Conservation (phyloP, 768 basidiomycete genomes). For the Kwoniella botswanensis region DNA sequence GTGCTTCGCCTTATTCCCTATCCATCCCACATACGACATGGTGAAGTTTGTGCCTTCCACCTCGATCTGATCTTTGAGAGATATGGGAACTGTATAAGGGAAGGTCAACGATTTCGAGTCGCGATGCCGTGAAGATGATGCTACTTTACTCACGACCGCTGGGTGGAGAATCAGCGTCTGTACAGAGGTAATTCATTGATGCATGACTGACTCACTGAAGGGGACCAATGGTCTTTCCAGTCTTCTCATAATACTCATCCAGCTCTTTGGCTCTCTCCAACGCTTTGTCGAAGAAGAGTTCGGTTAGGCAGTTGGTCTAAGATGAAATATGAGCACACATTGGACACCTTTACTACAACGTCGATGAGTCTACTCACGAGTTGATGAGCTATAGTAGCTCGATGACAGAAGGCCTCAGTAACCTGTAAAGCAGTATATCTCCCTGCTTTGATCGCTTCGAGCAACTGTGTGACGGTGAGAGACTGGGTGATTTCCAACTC, state of each 20-base stretch:
- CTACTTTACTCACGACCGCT: conserved; percentile 6
- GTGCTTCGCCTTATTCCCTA: conserved; percentile 66
- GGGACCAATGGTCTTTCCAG: conserved; percentile 71
- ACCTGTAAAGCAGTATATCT: conserved; percentile 54
- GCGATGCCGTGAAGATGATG: neutral
- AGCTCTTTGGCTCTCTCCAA: conserved; percentile 69
- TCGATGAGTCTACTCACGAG: conserved; percentile 61
- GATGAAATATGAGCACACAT: neutral
- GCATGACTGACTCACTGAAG: conserved; percentile 61
- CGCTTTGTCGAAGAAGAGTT: conserved; percentile 78
- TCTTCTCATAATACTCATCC: conserved; percentile 68
- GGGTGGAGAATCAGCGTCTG: neutral
- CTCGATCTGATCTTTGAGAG: conserved; percentile 74
- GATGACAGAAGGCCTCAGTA: conserved; percentile 65
- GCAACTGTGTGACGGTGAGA: conserved; percentile 57
- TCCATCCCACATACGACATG: conserved; percentile 78
- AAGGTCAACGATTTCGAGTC: neutral
- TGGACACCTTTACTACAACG: neutral
- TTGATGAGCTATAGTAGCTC: conserved; percentile 80
- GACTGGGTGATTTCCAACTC: conserved; percentile 71
- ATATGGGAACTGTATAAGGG: conserved; percentile 63
- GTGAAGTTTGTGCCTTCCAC: conserved; percentile 73
- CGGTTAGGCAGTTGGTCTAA: conserved; percentile 81
- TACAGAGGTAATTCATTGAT: neutral
- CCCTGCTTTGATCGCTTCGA: conserved; percentile 22